phyloP scores from a whole-genome alignment of 2,329 filamentous ascomycete species.

The Fusarium sp. region DNA sequence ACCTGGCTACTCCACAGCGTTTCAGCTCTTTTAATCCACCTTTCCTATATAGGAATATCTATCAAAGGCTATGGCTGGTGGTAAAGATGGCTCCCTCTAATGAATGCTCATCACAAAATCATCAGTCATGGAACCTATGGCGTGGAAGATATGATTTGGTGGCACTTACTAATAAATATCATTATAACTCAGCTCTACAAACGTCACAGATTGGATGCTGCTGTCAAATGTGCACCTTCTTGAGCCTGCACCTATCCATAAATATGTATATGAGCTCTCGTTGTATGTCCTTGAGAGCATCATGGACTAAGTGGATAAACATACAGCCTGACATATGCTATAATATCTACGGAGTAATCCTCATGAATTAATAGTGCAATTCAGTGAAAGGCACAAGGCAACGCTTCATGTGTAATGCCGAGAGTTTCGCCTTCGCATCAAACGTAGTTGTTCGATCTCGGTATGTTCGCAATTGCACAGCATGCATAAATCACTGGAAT shows the following conservation, averaged over 20 bases:
- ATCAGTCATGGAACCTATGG: not conserved
- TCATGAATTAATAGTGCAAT: not conserved
- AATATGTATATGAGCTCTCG: not conserved
- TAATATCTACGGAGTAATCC: too few relatives aligned
- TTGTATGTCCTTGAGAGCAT: not conserved
- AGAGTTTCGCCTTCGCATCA: not conserved
- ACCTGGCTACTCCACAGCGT: constrained; percentile 32
- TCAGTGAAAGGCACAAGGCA: not conserved
- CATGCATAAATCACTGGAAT: not conserved
- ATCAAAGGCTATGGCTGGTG: not conserved
- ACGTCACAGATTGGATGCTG: not conserved
- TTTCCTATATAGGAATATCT: constrained; percentile 26
- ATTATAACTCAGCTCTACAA: not conserved
- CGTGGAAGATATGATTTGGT: not conserved
- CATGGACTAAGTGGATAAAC: too few relatives aligned
- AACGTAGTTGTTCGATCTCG: not conserved
- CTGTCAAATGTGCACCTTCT: not conserved
- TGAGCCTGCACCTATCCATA: not conserved
- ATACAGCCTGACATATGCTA: not conserved
- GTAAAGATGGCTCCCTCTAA: not conserved
- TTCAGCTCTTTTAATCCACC: constrained; percentile 28
- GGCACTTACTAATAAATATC: not conserved
- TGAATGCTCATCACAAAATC: not conserved
- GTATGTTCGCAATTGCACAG: not conserved
- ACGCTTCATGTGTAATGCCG: not conserved